phyloP scores from a whole-genome alignment of 331 rosid genomes.

The Rosa hybrid region DNA sequence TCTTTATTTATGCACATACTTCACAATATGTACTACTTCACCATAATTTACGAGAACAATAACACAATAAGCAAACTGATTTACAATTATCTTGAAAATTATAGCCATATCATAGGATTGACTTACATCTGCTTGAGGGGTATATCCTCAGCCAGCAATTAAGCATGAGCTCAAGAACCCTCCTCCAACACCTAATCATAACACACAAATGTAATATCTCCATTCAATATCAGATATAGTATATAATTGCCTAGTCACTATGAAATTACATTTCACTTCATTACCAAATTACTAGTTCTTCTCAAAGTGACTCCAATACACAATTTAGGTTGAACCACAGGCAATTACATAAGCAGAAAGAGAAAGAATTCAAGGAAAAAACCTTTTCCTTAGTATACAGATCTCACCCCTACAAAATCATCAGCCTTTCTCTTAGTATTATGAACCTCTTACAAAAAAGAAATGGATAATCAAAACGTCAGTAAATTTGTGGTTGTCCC shows the following conservation, averaged over 20 bases:
- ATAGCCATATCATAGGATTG: no score
- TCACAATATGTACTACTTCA: no score
- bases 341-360: constrained; percentile 28
- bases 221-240: no score
- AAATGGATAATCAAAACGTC: constrained; percentile 60
- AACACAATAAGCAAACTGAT: no score
- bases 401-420: constrained; percentile 13
- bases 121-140: no score
- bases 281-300: background rate
- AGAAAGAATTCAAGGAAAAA: constrained; percentile 14
- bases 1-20: no score
- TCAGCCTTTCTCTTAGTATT: background rate
- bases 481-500: constrained; percentile 82
- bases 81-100: no score
- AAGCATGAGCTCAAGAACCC: no score
- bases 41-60: no score
- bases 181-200: no score
- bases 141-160: no score
- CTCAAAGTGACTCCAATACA: background rate
- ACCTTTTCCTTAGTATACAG: constrained; percentile 36
- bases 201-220: no score
- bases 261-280: background rate
- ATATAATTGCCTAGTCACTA: background rate
- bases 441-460: background rate
- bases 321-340: constrained; percentile 10